Evolutionary conservation across 352 stramenopile genomes (phyloP), one percentile per base, ranked within the genome.

Genomic region (Pythium periplocum): DNA sequence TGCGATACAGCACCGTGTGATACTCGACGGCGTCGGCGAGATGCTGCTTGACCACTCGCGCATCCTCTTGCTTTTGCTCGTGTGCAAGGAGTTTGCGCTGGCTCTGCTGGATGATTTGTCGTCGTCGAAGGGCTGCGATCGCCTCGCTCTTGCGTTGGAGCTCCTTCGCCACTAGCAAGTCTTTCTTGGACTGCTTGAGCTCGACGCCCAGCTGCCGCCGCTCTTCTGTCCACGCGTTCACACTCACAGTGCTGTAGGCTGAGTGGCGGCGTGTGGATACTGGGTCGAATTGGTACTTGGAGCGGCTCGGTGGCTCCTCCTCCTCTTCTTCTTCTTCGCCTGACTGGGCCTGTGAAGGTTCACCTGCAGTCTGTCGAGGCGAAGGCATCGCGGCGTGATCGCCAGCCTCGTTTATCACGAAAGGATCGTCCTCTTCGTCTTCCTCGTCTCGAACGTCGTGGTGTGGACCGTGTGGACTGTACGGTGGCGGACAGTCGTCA

Each of bases 11-110:
- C 4, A 86, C 68, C 33, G 72, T 61, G 42, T 82, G 76, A 44
- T 76, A 84, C 52, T 90, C 78, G 34, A 86, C 57, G 3, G 76
- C 75, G 45, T 87, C 70, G 6, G 67, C 53, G 26, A 81, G 57
- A 41, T 78, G 35, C 12, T 83, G 72, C n/a, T 69, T 66, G 36
- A 82, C 76, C 1, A 50, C 12, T 10, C 54, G 48, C 6, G 61
- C 51, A 11, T 75, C 68, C 1, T 61, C 51, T 4, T 62, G 58
- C 12, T 55, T 57, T 41, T 71, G 62, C 38, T 75, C 66, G 12
- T 66, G 49, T 2, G 62, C 59, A n/a, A 66, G 59, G 2, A 82
- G 56, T 50, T 83, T 75, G 31, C 57, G 65, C 12, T 67, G 72
- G 17, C 58, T 74, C 46, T 75, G 63, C 9, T 63, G 48, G 33